Evolutionary conservation across 768 basidiomycete genomes (phyloP), one percentile per base, ranked within the genome.

Genomic region (Leucocoprinus sp.): DNA sequence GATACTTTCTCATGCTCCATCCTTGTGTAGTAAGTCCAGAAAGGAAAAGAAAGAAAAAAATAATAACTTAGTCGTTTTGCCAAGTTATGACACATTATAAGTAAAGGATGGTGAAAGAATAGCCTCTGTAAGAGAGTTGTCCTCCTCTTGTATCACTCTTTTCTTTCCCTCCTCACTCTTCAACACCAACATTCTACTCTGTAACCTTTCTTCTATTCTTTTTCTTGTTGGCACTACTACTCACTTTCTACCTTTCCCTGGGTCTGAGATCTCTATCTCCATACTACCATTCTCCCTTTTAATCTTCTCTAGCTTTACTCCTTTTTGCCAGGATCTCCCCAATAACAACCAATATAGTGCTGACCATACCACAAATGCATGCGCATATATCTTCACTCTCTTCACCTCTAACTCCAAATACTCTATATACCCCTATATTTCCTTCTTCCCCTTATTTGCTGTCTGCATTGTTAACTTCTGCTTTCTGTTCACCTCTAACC

Each of bases 401-500:
- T 48, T 42, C n/a, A 60, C 42, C 14, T 44, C 40, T 11, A 33
- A 24, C 23, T 52, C 48, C 33, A 57, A 28, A 6, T 15, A 51
- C 35, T 57, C 54, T 0, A 41, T 45, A 37, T 53, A 56, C 2
- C 52, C 55, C 14, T 37, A 28, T 24, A 55, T 23, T 31, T 42
- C 41, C 39, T 54, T 51, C 21, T 28, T 37, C 0, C 8, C 29
- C 2, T 54, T 50, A 38, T 59, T 59, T 3, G 53, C 56, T 9
- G 50, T 54, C 15, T 60, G 49, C 56, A 60, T 60, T 1, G 22
- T 50, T 51, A 61, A 55, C 14, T 26, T 23, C 7, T 44, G 33
- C 19, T 40, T 36, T n/a, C 43, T 19, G 15, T 58, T 60, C 11
- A 56, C 33, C 4, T 18, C 18, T 5, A 55, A 2, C 17, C 45